Evolutionary conservation across 352 stramenopile genomes (phyloP), one percentile per base, ranked within the genome.

Genomic region (Thraustochytrium sp.): DNA sequence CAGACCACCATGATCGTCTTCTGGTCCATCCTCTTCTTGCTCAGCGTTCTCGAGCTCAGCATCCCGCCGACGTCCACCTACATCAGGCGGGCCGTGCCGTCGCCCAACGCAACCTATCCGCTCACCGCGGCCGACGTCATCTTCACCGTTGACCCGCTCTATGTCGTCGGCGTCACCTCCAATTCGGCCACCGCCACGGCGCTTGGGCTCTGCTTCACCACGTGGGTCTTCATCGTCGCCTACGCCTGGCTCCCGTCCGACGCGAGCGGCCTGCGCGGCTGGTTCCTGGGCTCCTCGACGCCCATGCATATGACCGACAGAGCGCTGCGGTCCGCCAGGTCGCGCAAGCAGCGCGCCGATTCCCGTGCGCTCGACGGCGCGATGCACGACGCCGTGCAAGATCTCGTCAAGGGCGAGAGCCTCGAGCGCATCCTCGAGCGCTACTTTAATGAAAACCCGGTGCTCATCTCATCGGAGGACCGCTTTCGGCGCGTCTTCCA

Each of bases 371-470:
- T n/a, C n/a, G n/a, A n/a, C n/a, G n/a, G n/a, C n/a, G n/a, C n/a
- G n/a, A n/a, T n/a, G n/a, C n/a, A n/a, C n/a, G n/a, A n/a, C n/a
- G n/a, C n/a, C n/a, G n/a, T n/a, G n/a, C n/a, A n/a, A n/a, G 48
- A 55, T 18, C 48, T 55, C n/a, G 46, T 72, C 36, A 72, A 72
- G 46, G 26, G 36, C 59, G 59, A 72, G 40, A 18, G 36, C 16
- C 18, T 72, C 23, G 68, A 61, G 34, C 42, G 13, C 23, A 51
- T 63, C 26, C 53, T 80, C 8, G 29, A 80, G 68, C 31, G 34
- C 8, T 80, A 63, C 42, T 80, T 80, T 64, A 16, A 80, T 13
- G 68, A 80, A 21, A 80, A 80, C 38, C 68, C 68, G 5, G 44
- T 80, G 31, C 40, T 80, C 44, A 61, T 80, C 5, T 63, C 68